Conservation (phyloP, 2,329 filamentous ascomycete species). For the Sclerotinia minor region DNA sequence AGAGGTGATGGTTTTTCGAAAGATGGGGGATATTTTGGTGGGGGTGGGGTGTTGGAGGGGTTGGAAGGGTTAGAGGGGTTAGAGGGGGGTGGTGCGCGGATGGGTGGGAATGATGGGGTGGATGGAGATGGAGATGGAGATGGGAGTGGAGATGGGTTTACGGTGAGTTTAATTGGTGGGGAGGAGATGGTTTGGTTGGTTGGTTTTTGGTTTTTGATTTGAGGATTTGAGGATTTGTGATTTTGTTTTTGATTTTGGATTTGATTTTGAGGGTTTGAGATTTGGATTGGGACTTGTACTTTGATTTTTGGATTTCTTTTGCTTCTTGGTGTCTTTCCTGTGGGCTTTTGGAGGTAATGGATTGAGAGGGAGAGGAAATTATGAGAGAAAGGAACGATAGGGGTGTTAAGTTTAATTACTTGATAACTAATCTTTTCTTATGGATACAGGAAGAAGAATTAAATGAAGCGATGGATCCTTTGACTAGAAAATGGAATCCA, state of each 20-base stretch:
- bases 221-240: no score
- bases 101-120: background rate
- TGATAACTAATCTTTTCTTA: background rate
- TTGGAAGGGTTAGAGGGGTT: background rate
- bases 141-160: constrained; percentile 9
- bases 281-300: no score
- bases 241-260: rapidly evolving
- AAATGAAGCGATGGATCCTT: constrained; percentile 44
- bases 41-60: background rate
- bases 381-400: no score
- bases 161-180: background rate
- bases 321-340: no score
- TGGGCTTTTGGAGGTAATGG: no score
- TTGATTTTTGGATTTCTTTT: no score
- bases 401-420: no score
- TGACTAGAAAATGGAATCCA: constrained; percentile 46
- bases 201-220: no score
- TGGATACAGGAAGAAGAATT: constrained; percentile 44
- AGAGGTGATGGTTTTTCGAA: no score
- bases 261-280: background rate
- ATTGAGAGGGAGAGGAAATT: no score
- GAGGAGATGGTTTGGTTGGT: background rate
- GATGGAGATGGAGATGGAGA: background rate
- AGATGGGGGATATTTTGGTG: background rate
- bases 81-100: background rate